phyloP scores from a whole-genome alignment of 1,284 basidiomycete species.

The Fomitopsis pinicola region DNA sequence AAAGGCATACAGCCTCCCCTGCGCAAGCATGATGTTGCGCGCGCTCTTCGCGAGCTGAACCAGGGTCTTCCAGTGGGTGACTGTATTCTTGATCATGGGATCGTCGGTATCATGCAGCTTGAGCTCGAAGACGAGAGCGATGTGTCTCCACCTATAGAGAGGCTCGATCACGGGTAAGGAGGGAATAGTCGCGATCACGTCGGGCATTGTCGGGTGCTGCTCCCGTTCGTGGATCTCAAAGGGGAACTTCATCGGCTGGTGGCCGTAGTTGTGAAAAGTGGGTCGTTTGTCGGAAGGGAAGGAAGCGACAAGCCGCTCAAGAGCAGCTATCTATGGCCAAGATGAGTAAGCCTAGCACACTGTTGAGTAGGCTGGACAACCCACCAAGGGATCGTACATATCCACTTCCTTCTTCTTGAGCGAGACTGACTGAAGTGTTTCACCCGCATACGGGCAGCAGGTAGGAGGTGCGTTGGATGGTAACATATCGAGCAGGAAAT shows the following conservation, averaged over 20 bases:
- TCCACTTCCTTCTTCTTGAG: background rate
- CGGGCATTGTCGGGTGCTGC: background rate
- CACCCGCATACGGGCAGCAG: background rate
- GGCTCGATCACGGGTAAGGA: background rate
- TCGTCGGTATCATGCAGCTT: background rate
- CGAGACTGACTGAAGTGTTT: background rate
- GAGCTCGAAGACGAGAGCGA: background rate
- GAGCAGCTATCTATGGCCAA: background rate
- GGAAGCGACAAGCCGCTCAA: background rate
- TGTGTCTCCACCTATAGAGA: background rate
- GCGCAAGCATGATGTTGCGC: conserved; percentile 8
- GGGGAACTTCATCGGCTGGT: background rate
- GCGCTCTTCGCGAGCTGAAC: conserved; percentile 7
- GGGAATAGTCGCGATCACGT: background rate
- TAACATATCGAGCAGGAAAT: background rate
- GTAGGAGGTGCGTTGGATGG: background rate
- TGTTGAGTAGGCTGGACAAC: background rate
- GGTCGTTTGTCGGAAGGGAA: background rate
- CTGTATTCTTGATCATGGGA: background rate
- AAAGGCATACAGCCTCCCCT: conserved; percentile 9
- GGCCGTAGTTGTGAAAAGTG: background rate
- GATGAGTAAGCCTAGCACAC: background rate
- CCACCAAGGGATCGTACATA: background rate
- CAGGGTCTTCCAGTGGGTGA: background rate
- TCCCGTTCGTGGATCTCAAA: background rate